Percentiles rank a stretch among this genome's conserved stretches.
These are phyloP conservation scores for Colletotrichum simmondsii DNA, from an alignment of 2,329 filamentous ascomycete genomes.

Conservation along the genomic window DNA sequence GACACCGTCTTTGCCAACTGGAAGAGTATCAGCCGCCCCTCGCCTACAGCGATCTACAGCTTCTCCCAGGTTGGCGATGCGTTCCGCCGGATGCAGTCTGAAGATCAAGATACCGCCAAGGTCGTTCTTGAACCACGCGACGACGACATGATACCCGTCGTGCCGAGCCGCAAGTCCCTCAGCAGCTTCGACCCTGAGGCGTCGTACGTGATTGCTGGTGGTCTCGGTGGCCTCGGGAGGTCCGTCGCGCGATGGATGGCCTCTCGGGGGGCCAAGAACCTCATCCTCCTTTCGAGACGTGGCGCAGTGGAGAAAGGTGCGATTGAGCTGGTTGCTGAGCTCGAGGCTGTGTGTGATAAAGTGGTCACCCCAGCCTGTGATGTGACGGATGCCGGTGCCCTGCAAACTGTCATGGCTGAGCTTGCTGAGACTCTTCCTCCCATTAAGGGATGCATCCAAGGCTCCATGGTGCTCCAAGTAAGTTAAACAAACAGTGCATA, in stretches of 20 bases:
- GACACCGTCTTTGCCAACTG: constrained; percentile 49
- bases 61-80: constrained; percentile 25
- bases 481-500: too few species aligned
- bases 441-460: constrained; percentile 32
- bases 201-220: constrained; percentile 29
- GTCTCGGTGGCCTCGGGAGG: constrained; percentile 41
- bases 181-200: constrained; percentile 26
- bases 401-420: constrained; percentile 3
- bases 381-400: constrained; percentile 24
- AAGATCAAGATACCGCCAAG: neutral
- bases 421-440: constrained; percentile 16
- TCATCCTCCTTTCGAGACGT: constrained; percentile 44
- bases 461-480: constrained; percentile 38
- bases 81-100: constrained; percentile 37
- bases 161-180: neutral
- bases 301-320: constrained; percentile 37
- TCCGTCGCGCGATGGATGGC: constrained; percentile 40
- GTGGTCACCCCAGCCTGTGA: constrained; percentile 35
- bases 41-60: neutral
- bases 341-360: constrained; percentile 19
- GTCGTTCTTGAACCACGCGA: constrained; percentile 14
- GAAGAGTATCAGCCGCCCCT: constrained; percentile 33
- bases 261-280: constrained; percentile 39
- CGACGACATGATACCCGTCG: constrained; percentile 1
- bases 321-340: constrained; percentile 33